Percentiles rank a stretch among this genome's conserved stretches.
These are phyloP conservation scores for Blastobotrys peoriensis DNA, from an alignment of 805 yeast genomes.

Conservation along the genomic window DNA sequence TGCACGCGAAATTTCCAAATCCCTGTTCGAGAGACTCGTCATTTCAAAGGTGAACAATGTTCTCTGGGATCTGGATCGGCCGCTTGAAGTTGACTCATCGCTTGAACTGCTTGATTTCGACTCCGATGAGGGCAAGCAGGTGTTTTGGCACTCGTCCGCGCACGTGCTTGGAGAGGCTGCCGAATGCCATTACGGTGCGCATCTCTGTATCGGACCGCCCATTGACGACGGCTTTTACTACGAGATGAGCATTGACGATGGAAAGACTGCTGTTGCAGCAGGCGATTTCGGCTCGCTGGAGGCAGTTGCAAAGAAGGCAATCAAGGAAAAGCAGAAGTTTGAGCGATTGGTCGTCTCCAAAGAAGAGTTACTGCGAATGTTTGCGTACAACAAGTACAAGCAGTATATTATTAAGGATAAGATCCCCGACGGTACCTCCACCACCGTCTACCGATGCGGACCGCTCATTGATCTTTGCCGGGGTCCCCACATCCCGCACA, in stretches of 20 bases:
- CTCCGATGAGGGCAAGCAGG: conserved; percentile 88
- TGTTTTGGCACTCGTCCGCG: conserved; percentile 98
- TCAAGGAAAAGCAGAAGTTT: conserved; percentile 91
- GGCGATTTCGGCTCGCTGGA: conserved; percentile 81
- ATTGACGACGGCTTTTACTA: conserved; percentile 97
- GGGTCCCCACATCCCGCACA: conserved; percentile 97
- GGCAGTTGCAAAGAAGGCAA: conserved; percentile 78
- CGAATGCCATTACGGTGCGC: conserved; percentile 94
- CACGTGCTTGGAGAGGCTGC: conserved; percentile 97
- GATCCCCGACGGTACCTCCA: conserved; percentile 91
- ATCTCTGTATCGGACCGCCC: conserved; percentile 92
- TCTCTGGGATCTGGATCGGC: conserved; percentile 94
- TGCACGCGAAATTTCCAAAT: conserved; percentile 77
- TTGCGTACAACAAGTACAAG: conserved; percentile 92
- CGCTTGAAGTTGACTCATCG: conserved; percentile 63
- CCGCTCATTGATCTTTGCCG: conserved; percentile 93
- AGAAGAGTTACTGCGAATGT: conserved; percentile 88
- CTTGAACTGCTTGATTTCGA: conserved; percentile 88
- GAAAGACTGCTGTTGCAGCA: conserved; percentile 70
- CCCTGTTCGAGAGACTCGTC: conserved; percentile 82
- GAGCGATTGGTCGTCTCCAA: conserved; percentile 90
- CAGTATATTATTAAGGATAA: conserved; percentile 78
- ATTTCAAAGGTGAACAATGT: conserved; percentile 86
- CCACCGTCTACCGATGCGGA: conserved; percentile 98
- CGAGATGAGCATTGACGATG: conserved; percentile 81